Evolutionary conservation across 129 eudicot genomes (phyloP), one percentile per base, ranked within the genome.

Genomic region (Erigeron canadensis): DNA sequence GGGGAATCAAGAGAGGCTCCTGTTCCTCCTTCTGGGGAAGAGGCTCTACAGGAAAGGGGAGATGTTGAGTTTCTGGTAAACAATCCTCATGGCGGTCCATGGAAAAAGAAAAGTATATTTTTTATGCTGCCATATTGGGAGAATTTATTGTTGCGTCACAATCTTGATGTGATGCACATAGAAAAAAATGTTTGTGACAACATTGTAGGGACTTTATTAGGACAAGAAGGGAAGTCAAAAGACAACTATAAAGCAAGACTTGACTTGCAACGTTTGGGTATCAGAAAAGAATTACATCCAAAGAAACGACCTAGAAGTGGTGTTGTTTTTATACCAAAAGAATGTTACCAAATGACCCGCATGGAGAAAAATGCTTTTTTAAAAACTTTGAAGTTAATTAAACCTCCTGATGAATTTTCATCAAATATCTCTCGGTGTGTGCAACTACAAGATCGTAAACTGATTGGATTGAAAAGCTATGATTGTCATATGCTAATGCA

Each of bases 191-290:
- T 44, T 2, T 44, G 48, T 44, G 48, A 44, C 48, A 50, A 50
- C 56, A 50, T 50, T 50, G 15, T 50, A 15, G 56, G 56, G 56
- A 50, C 56, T 50, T 50, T 50, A 16, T 50, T 50, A 10, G 16
- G 56, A 50, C 56, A 50, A n/a, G 15, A 50, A 5, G 18, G 56
- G 56, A 50, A 50, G 56, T 50, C 17, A 3, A 50, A 50, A 50
- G 56, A 50, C 15, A 50, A 50, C 56, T 50, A 50, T 15, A 55
- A 55, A 16, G 61, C 61, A 55, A 55, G 61, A 55, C 61, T 55
- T 11, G 48, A 44, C 11, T 12, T 44, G 9, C 48, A 44, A 44
- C 9, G 11, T 7, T 7, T 44, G 8, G 48, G 48, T 44, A 44
- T 44, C 9, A 44, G 8, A 44, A 44, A 44, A 44, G 48, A 44